phyloP scores from a whole-genome alignment of 345 rosid species.

The Populus ilicifolia region DNA sequence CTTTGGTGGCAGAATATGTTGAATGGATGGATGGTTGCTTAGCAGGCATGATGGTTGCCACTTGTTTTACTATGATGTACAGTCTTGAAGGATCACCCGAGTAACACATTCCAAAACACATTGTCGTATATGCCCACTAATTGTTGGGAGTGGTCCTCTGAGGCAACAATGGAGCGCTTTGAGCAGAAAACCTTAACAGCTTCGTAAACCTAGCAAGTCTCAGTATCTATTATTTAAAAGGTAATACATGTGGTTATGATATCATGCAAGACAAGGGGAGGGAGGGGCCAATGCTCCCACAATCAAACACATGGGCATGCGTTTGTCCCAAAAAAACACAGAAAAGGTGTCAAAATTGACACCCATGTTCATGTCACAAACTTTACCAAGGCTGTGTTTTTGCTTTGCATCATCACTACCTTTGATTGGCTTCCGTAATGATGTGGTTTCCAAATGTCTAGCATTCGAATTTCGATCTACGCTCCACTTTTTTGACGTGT shows the following conservation, averaged over 20 bases:
- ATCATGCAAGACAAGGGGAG: background rate
- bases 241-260: background rate
- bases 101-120: too few relatives aligned
- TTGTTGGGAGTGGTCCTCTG: background rate
- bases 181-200: background rate
- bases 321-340: constrained; percentile 6
- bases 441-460: background rate
- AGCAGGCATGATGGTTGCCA: background rate
- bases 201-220: too few relatives aligned
- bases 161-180: background rate
- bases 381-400: background rate
- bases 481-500: background rate
- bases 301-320: constrained; percentile 14
- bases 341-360: background rate
- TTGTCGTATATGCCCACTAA: background rate
- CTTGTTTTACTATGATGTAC: background rate
- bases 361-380: background rate
- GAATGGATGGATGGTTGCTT: background rate
- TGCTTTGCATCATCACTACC: background rate
- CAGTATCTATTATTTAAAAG: too few relatives aligned
- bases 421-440: background rate
- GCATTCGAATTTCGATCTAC: background rate
- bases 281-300: constrained; percentile 14
- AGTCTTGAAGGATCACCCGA: background rate
- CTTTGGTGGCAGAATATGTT: background rate